Evolutionary conservation across 352 stramenopile genomes (phyloP).

Genomic region (Phytopythium kandeliae): DNA sequence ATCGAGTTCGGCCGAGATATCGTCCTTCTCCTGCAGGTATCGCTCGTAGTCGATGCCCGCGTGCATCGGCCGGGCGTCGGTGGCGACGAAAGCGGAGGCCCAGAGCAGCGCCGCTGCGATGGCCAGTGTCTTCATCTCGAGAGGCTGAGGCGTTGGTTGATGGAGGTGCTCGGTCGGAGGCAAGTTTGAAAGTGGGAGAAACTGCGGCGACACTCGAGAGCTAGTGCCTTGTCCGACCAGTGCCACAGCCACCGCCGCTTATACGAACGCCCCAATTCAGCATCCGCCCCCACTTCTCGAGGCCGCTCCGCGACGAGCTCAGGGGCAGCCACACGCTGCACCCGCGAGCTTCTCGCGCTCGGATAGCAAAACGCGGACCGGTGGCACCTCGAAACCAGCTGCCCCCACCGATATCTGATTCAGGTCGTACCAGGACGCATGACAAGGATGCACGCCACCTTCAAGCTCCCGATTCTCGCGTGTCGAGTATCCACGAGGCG

Average conservation of each 20-base stretch:
- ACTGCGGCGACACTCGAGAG: too few species aligned
- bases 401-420: constrained; percentile 1
- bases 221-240: not conserved
- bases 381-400: constrained; percentile 8
- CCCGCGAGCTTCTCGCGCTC: not conserved
- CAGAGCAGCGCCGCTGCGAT: constrained; percentile 7
- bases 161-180: constrained; percentile 5
- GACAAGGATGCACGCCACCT: not conserved
- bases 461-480: not conserved
- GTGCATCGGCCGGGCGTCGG: constrained; percentile 31
- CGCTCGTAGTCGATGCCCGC: constrained; percentile 34
- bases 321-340: not conserved
- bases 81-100: not conserved
- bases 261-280: not conserved
- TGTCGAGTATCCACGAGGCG: not conserved
- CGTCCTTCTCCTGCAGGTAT: constrained; percentile 37
- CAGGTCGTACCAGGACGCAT: constrained; percentile 1
- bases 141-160: not conserved
- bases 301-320: not conserved
- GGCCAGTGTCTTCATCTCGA: not conserved
- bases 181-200: constrained; percentile 24
- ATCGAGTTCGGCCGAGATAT: constrained; percentile 26
- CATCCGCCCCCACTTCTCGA: not conserved
- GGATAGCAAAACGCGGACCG: not conserved
- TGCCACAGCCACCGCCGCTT: not conserved